Evolutionary conservation across 2,329 filamentous ascomycete genomes (phyloP), one percentile per base, ranked within the genome.

Genomic region (Fusarium veterinarium): DNA sequence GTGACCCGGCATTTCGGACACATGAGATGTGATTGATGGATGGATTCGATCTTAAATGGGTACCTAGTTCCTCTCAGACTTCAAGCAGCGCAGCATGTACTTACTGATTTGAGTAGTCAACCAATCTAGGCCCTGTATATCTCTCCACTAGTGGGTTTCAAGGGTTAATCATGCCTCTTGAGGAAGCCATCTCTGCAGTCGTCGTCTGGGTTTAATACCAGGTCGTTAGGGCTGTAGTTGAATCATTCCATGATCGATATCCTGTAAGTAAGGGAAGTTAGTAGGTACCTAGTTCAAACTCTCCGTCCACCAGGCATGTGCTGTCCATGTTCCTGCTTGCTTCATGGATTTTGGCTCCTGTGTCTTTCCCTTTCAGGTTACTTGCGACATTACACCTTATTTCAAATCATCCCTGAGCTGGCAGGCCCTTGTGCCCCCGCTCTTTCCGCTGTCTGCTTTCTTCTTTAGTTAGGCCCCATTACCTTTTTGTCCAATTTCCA

Each of bases 401-500:
- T 56, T 56, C 40, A 59, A 56, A 65, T 69, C 57, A 60, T 56
- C 65, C 63, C 55, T 67, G 59, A 48, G 30, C 40, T 57, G 40
- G 30, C 38, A 48, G 53, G 49, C 60, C 37, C 55, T 55, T 51
- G 59, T 60, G 56, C 45, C 64, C 67, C 63, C 59, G 48, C 60
- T 62, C 58, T 52, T 64, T 67, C 55, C 40, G 20, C 28, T 49
- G 35, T 31, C 41, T 61, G 37, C 53, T 57, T 41, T 57, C 38
- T 59, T 30, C 35, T 42, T 64, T 44, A 51, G 46, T 60, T 35
- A 45, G 38, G 51, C 37, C 45, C 56, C 42, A 38, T 59, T 60
- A 59, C 59, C 59, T 63, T 41, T 48, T 60, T 38, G 11, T 35
- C 49, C 45, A 64, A 69, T 69, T 69, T 69, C 66, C 58, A 69